Evolutionary conservation across 225 moss, liverwort and hornwort species (phyloP).

Genomic region (Antitrichia curtipendula): DNA sequence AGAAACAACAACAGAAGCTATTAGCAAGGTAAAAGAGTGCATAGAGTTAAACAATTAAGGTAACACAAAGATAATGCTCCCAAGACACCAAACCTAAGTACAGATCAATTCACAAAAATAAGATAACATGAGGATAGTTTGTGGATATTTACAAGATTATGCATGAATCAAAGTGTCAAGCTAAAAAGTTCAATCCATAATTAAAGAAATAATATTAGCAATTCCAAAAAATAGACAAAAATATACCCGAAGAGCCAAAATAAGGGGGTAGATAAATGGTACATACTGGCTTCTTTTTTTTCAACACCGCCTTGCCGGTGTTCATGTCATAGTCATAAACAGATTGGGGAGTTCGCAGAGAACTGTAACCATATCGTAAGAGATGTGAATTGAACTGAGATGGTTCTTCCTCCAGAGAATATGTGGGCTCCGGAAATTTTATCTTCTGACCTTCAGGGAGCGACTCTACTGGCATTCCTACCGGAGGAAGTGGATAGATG

Average conservation of each 20-base stretch:
- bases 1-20: background rate
- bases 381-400: slow-evolving; percentile 66
- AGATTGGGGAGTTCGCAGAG: slow-evolving; percentile 78
- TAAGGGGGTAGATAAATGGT: background rate
- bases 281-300: slow-evolving; percentile 71
- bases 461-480: slow-evolving; percentile 46
- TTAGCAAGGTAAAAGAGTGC: background rate
- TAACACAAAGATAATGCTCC: background rate
- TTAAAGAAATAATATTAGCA: background rate
- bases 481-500: slow-evolving; percentile 55
- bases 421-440: slow-evolving; percentile 75
- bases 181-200: background rate
- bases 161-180: background rate
- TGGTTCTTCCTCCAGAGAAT: slow-evolving; percentile 52
- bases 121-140: background rate
- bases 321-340: slow-evolving; percentile 83
- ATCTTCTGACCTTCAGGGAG: slow-evolving; percentile 64
- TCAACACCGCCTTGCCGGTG: slow-evolving; percentile 52
- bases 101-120: background rate
- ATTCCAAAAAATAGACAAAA: background rate
- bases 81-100: background rate
- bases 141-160: background rate
- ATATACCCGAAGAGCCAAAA: background rate
- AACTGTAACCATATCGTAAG: slow-evolving; percentile 80
- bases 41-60: background rate